Evolutionary conservation across 164 flowering plant species (phyloP), one percentile per base, ranked within the genome.

Genomic region (Saururus chinensis): DNA sequence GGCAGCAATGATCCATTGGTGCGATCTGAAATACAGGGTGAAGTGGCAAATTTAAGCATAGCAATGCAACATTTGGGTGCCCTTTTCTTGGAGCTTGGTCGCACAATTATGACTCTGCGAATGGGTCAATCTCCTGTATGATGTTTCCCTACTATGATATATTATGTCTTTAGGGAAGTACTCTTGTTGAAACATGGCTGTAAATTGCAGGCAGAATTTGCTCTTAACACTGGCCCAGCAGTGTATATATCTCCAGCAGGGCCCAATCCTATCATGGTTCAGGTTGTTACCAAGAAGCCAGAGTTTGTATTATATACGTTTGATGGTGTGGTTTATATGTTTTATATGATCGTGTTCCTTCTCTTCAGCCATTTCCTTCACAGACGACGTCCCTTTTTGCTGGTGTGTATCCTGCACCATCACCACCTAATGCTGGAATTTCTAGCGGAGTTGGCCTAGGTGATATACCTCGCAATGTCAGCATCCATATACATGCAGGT

Each of bases 251-350:
- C 98, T 66, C 78, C 92, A 30, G 69, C 81, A 22, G 96, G 98
- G 54, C 96, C 99, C 23, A 89, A 89, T 81, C 96, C 96, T 54
- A 82, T 91, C 51, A 95, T 95, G 99, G 99, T 88, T 64, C 99
- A 95, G 96, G 99, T 76, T 67, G 53, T 48, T 22, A 24, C 21
- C 23, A 16, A 23, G 7, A 23, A 55, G 30, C 21, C 9, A 16
- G 19, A 19, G 6, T 55, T 16, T 6, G 17, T 23, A 10, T 23
- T 6, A 2, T 55, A 13, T 55, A 16, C 9, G 20, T n/a, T 10
- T 23, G 23, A n/a, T 55, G 0, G 13, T 10, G 30, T 55, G 30
- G 30, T 55, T n/a, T n/a, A 24, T 1, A 23, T 23, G n/a, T 55
- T 55, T 21, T 11, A 24, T 16, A 23, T 55, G 23, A 23, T 14